A percentile compares a stretch with the other conserved stretches of the same genome.
Evolutionary conservation across 2,329 filamentous ascomycete genomes (phyloP).

Genomic region (Sporothrix curviconia): DNA sequence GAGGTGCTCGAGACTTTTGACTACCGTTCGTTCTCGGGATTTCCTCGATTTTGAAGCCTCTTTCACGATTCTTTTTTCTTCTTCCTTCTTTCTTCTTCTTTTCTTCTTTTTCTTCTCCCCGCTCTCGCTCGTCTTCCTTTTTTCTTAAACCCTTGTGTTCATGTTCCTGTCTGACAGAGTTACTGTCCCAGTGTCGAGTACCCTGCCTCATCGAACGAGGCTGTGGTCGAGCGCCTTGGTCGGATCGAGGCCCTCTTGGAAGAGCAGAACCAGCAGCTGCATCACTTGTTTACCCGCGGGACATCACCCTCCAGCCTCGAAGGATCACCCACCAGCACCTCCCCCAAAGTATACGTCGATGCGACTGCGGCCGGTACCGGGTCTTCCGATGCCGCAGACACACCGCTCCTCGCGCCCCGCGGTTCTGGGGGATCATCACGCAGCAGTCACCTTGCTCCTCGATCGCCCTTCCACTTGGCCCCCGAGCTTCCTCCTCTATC

Average conservation of each 20-base stretch:
- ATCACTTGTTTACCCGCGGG: neutral
- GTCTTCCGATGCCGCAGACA: neutral
- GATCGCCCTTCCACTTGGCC: neutral
- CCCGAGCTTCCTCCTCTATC: neutral
- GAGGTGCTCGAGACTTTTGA: too few species aligned
- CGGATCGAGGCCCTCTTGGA: conserved; percentile 31
- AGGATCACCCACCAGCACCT: neutral
- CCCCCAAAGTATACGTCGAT: neutral
- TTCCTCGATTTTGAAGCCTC: too few species aligned
- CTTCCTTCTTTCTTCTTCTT: too few species aligned
- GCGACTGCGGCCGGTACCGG: neutral
- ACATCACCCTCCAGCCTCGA: neutral
- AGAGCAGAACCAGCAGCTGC: conserved; percentile 14
- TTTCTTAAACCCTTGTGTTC: too few species aligned
- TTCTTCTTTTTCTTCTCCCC: too few species aligned
- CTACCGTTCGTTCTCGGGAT: too few species aligned
- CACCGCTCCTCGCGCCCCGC: neutral
- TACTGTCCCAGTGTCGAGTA: conserved; percentile 11
- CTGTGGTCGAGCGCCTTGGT: conserved; percentile 31
- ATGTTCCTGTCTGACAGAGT: too few species aligned
- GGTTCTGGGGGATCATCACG: too few species aligned
- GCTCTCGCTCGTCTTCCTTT: too few species aligned
- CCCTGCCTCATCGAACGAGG: conserved; percentile 21
- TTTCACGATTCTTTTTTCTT: too few species aligned
- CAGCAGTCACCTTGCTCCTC: neutral